Evolutionary conservation across 768 basidiomycete genomes (phyloP).

Genomic region (Suillus tomentosus): DNA sequence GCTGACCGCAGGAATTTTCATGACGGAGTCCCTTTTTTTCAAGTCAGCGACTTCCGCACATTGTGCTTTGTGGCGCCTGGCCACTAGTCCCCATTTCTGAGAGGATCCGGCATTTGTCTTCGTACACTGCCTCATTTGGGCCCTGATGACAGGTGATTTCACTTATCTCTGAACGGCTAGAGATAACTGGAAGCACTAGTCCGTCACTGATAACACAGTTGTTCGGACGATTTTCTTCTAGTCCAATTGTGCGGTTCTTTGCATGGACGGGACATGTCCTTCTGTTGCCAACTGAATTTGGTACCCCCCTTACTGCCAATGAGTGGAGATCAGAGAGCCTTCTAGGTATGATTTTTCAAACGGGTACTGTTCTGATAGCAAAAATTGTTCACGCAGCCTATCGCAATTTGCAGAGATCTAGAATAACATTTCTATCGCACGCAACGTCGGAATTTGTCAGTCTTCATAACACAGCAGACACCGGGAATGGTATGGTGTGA

Average conservation of each 20-base stretch:
- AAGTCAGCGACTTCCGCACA: background rate
- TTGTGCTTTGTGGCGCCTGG: slow-evolving; percentile 7
- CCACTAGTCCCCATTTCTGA: background rate
- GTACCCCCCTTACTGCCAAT: background rate
- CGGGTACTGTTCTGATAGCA: slow-evolving; percentile 9
- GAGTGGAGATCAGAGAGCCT: background rate
- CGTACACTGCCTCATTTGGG: background rate
- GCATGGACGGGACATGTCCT: background rate
- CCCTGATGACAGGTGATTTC: slow-evolving; percentile 6
- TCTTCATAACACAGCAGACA: background rate
- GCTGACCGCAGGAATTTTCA: background rate
- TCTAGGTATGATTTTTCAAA: background rate
- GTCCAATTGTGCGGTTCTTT: background rate
- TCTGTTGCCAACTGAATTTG: background rate
- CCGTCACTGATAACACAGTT: slow-evolving; percentile 4
- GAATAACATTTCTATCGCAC: background rate
- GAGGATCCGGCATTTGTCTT: background rate
- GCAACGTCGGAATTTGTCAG: background rate
- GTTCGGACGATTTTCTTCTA: background rate
- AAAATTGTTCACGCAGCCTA: slow-evolving; percentile 9
- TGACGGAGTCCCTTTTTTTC: background rate
- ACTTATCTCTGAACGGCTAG: slow-evolving; percentile 3
- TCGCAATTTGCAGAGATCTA: background rate
- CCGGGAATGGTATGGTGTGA: slow-evolving; percentile 2
- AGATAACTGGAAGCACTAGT: slow-evolving; percentile 5